Percentiles rank a stretch among this genome's conserved stretches.
These are phyloP conservation scores for Geotrichum fermentans DNA, from an alignment of 1,139 yeast species.

Conservation along the genomic window DNA sequence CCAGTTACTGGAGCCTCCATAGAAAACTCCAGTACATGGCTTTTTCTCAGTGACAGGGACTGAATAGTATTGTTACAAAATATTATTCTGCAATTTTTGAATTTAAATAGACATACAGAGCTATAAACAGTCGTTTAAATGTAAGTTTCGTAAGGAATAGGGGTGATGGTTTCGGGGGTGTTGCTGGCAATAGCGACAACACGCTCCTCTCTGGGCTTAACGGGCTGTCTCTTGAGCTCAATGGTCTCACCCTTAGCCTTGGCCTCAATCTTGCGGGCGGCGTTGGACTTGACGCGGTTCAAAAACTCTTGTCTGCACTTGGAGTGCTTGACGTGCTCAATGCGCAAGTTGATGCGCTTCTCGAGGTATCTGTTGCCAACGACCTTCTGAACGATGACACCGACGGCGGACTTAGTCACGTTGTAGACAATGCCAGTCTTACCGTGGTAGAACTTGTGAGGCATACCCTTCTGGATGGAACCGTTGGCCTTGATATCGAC, in stretches of 20 bases:
- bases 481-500: constrained; percentile 99
- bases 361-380: constrained; percentile 98
- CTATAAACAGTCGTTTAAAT: constrained; percentile 51
- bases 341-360: constrained; percentile 97
- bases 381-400: constrained; percentile 96
- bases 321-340: constrained; percentile 98
- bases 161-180: constrained; percentile 95
- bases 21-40: no score
- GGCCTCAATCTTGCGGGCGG: constrained; percentile 89
- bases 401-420: constrained; percentile 97
- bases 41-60: no score
- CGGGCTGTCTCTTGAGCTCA: constrained; percentile 96
- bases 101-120: constrained; percentile 7
- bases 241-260: constrained; percentile 89
- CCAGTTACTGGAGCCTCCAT: no score
- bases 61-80: no score
- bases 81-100: no score
- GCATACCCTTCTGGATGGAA: constrained; percentile 99
- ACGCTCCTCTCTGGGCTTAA: constrained; percentile 90
- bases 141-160: constrained; percentile 98
- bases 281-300: constrained; percentile 96
- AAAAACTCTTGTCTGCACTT: constrained; percentile 99
- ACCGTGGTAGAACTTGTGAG: constrained; percentile 99
- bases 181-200: constrained; percentile 69
- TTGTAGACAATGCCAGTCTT: constrained; percentile 98